These are phyloP conservation scores for Gardenia jasminoides DNA, from an alignment of 257 asterid species.

Conservation along the genomic window DNA sequence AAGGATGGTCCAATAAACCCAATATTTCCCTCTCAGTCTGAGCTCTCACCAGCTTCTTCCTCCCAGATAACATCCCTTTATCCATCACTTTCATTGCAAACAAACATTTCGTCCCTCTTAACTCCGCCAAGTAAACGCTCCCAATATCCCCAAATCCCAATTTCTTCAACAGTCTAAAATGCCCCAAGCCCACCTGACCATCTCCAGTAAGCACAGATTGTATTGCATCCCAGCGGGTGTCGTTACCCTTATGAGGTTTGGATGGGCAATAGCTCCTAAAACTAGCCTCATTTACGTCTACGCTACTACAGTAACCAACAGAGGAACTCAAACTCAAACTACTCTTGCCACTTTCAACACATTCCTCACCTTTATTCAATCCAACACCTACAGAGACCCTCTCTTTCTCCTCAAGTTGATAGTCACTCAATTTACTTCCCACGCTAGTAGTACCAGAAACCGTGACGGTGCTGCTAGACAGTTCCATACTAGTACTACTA, in stretches of 20 bases:
- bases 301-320: slow-evolving; percentile 27
- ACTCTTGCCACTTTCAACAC: slow-evolving; percentile 36
- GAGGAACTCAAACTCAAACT: slow-evolving; percentile 45
- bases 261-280: slow-evolving; percentile 52
- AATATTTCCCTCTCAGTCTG: slow-evolving; percentile 85
- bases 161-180: slow-evolving; percentile 77
- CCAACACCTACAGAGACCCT: slow-evolving; percentile 23
- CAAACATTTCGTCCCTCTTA: slow-evolving; percentile 60
- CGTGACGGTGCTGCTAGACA: slow-evolving; percentile 44
- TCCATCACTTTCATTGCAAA: slow-evolving; percentile 94
- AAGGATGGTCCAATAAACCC: slow-evolving; percentile 80
- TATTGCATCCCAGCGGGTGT: slow-evolving; percentile 75
- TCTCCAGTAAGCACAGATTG: slow-evolving; percentile 45
- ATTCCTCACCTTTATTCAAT: slow-evolving; percentile 25
- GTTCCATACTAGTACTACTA: slow-evolving; percentile 47
- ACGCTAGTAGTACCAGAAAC: slow-evolving; percentile 41
- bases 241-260: slow-evolving; percentile 85
- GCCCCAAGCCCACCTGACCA: slow-evolving; percentile 70
- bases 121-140: slow-evolving; percentile 84
- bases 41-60: slow-evolving; percentile 78
- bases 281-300: slow-evolving; percentile 51
- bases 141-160: slow-evolving; percentile 95
- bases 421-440: slow-evolving; percentile 33
- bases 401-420: slow-evolving; percentile 40
- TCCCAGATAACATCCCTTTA: slow-evolving; percentile 70